Evolutionary conservation across 345 rosid genomes (phyloP), one percentile per base, ranked within the genome.

Genomic region (Barbarea vulgaris): DNA sequence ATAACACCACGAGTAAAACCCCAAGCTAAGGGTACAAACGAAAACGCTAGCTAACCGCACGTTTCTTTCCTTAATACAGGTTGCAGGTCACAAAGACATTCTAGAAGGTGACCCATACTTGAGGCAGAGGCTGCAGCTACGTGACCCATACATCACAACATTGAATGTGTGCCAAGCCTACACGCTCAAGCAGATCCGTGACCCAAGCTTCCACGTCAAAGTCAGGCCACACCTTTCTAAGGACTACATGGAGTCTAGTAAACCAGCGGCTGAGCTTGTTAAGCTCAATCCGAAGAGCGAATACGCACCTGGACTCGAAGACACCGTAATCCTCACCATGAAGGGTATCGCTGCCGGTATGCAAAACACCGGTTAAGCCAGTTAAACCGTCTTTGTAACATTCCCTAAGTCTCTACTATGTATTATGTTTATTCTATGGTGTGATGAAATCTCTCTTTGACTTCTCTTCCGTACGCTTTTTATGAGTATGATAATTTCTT

Each of bases 291-390:
- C 82, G 1, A 74, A 64, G 79, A 79, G 79, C 1, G 82, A 79
- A 51, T 79, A 79, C 1, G 82, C 96, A 27, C 96, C 98, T 1
- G 97, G 98, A 17, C 84, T 92, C 17, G 98, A 93, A 80, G 99
- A 93, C 69, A 93, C 98, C 19, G 85, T 96, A 8, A 93, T 96
- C 79, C 80, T 96, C 82, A 96, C 98, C 54, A 93, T 91, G 96
- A 96, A 96, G 87, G 99, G 99, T 64, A 90, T 93, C 46, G 99
- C 99, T 12, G 97, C 98, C 25, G 97, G 98, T 31, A 39, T 91
- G 91, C 98, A 93, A 78, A 96, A 96, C 79, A 93, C 98, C 28
- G 99, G 99, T 75, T 96, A 68, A 79, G 69, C 44, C 33, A 39
- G 41, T 19, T 22, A 12, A 48, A 52, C 14, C 9, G 39, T 42